Percentiles rank a stretch among this genome's conserved stretches.
Conservation (phyloP, 2,329 filamentous ascomycete species). For the Davidsoniella virescens region DNA sequence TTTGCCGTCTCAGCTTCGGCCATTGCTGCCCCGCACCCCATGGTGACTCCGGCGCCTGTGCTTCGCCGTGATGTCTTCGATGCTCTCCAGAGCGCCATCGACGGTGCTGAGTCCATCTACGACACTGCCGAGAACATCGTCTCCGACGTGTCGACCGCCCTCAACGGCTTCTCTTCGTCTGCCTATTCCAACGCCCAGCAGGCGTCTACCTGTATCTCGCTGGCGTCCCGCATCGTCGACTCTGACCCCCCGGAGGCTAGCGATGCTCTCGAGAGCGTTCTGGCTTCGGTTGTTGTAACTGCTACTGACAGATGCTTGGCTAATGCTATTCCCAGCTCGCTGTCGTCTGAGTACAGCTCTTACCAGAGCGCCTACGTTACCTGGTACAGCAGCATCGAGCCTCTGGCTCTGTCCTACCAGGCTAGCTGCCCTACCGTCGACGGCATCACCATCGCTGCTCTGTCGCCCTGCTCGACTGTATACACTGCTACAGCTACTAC, state of each 20-base stretch:
- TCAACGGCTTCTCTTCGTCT: background rate
- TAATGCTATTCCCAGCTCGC: conserved; percentile 18
- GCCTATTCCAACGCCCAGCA: conserved; percentile 9
- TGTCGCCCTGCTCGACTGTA: conserved; percentile 10
- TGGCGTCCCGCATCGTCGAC: conserved; percentile 7
- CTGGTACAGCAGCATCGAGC: conserved; percentile 20
- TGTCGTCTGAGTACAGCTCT: conserved; percentile 19
- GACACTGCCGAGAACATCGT: background rate
- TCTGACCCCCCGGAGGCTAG: conserved; percentile 10
- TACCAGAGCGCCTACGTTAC: conserved; percentile 19
- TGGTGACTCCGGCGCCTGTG: conserved; percentile 11
- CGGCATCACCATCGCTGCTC: background rate
- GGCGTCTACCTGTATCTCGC: conserved; percentile 8
- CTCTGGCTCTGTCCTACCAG: conserved; percentile 12
- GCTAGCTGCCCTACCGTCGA: conserved; percentile 5
- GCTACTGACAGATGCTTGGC: conserved; percentile 21
- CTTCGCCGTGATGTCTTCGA: conserved; percentile 9
- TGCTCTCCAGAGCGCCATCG: conserved; percentile 8
- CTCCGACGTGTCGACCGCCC: background rate
- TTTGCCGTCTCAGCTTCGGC: conserved; percentile 12
- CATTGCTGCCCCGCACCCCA: conserved; percentile 11
- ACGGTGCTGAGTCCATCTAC: conserved; percentile 1
- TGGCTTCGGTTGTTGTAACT: conserved; percentile 17
- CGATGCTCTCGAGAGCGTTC: conserved; percentile 5
- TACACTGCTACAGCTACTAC: background rate